Conservation (phyloP, 441 rosid genomes). For the Breynia disticha region DNA sequence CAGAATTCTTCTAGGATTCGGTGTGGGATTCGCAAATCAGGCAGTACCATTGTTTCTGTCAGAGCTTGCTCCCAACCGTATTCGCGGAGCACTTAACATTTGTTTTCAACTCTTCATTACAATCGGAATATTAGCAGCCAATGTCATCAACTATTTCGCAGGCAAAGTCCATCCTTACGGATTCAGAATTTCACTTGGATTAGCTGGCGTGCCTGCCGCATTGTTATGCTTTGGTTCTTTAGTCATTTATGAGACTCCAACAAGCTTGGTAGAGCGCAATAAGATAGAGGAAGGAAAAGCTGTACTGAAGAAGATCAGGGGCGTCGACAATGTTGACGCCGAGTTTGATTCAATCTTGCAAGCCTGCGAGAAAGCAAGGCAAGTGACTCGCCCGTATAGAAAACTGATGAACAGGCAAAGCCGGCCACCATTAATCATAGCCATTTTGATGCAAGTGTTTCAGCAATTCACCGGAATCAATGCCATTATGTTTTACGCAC, state of each 20-base stretch:
- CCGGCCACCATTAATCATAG: constrained; percentile 71
- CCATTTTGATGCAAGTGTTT: constrained; percentile 82
- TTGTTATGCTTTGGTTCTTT: constrained; percentile 43
- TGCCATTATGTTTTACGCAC: constrained; percentile 95
- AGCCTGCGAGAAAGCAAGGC: constrained; percentile 47
- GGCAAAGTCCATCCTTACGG: constrained; percentile 39
- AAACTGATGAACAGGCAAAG: constrained; percentile 67
- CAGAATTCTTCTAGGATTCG: constrained; percentile 27
- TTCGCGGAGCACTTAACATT: constrained; percentile 58
- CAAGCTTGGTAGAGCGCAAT: constrained; percentile 48
- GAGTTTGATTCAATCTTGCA: constrained; percentile 35
- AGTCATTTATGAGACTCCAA: constrained; percentile 49
- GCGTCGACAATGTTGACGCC: constrained; percentile 34
- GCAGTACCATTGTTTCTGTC: constrained; percentile 61
- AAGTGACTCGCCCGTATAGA: constrained; percentile 79
- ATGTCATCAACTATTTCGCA: constrained; percentile 40
- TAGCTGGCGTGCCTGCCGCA: constrained; percentile 43
- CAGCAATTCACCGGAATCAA: constrained; percentile 93
- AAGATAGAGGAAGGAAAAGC: constrained; percentile 30
- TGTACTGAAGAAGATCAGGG: constrained; percentile 47
- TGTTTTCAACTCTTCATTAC: constrained; percentile 61
- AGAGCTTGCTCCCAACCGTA: constrained; percentile 48
- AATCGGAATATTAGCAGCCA: constrained; percentile 50
- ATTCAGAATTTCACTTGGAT: constrained; percentile 47
- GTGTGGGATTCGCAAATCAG: constrained; percentile 44